Percentiles rank a stretch among this genome's conserved stretches.
phyloP scores from a whole-genome alignment of 371 early-diverging fungal species.

The Thermomucor indicae-seudaticae region DNA sequence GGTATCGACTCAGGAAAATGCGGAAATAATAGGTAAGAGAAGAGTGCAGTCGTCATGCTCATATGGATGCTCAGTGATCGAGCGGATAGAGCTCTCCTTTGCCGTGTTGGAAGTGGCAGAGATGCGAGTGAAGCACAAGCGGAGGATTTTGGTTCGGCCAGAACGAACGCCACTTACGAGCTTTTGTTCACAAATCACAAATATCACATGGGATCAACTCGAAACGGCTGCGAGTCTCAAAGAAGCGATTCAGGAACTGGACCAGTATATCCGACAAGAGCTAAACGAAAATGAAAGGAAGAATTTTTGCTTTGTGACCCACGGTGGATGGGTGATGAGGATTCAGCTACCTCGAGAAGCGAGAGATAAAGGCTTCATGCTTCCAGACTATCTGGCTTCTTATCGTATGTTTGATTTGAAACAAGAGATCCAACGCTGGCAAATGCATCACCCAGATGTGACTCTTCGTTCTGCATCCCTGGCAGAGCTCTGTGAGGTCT shows the following conservation, averaged over 20 bases:
- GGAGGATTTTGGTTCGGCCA: slow-evolving; percentile 64
- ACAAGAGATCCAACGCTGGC: slow-evolving; percentile 66
- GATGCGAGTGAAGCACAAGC: slow-evolving; percentile 51
- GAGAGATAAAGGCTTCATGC: slow-evolving; percentile 59
- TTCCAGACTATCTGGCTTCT: slow-evolving; percentile 56
- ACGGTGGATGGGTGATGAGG: slow-evolving; percentile 73
- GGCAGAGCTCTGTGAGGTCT: slow-evolving; percentile 58
- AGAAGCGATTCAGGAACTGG: slow-evolving; percentile 57
- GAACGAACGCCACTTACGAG: slow-evolving; percentile 59
- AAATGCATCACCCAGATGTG: slow-evolving; percentile 53
- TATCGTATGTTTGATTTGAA: slow-evolving; percentile 72
- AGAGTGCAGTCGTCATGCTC: background rate
- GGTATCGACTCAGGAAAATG: slow-evolving; percentile 28
- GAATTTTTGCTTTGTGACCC: slow-evolving; percentile 72
- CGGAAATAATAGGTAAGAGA: slow-evolving; percentile 41
- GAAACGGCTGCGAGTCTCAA: slow-evolving; percentile 54
- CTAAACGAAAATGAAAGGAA: slow-evolving; percentile 54
- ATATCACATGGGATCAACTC: slow-evolving; percentile 55
- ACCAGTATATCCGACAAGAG: slow-evolving; percentile 52
- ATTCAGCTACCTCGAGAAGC: slow-evolving; percentile 73
- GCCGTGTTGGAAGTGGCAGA: slow-evolving; percentile 34
- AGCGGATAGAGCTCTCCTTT: slow-evolving; percentile 31
- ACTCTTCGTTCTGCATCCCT: slow-evolving; percentile 53
- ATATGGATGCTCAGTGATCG: no score
- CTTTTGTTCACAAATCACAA: slow-evolving; percentile 65